These are phyloP conservation scores for Huntiella savannae DNA, from an alignment of 2,329 filamentous ascomycete species.

Conservation along the genomic window DNA sequence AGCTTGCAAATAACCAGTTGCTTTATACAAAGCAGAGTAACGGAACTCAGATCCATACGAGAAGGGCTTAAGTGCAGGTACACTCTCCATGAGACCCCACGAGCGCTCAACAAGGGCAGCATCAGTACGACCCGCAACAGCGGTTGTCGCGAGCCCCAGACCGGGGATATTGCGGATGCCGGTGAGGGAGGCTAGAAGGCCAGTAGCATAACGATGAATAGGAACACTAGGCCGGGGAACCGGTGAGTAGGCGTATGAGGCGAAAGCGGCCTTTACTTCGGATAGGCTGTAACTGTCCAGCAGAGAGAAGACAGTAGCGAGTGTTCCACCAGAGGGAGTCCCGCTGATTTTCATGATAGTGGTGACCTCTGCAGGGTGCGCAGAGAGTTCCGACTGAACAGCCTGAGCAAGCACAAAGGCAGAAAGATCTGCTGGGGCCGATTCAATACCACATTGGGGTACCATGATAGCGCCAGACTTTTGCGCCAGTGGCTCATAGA, in stretches of 20 bases:
- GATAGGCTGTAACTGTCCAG: constrained; percentile 32
- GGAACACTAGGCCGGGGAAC: constrained; percentile 23
- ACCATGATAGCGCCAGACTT: constrained; percentile 38
- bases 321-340: constrained; percentile 43
- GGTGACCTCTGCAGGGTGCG: constrained; percentile 33
- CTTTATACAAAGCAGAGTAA: constrained; percentile 34
- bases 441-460: constrained; percentile 43
- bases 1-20: constrained; percentile 30
- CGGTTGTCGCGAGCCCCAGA: constrained; percentile 37
- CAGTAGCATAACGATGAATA: neutral
- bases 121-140: constrained; percentile 30
- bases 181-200: constrained; percentile 19
- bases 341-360: constrained; percentile 29
- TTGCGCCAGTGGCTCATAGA: constrained; percentile 35
- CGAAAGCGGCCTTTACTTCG: constrained; percentile 26
- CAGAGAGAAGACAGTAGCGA: constrained; percentile 44
- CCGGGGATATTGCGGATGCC: constrained; percentile 30
- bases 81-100: constrained; percentile 39
- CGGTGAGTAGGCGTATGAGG: constrained; percentile 39
- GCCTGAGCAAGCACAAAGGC: constrained; percentile 33
- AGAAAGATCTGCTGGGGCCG: constrained; percentile 39
- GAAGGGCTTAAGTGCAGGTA: constrained; percentile 24
- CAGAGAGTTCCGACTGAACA: constrained; percentile 30
- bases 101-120: constrained; percentile 37
- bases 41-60: constrained; percentile 44